phyloP scores from a whole-genome alignment of 352 stramenopile species.

The Globisporangium megalacanthum region DNA sequence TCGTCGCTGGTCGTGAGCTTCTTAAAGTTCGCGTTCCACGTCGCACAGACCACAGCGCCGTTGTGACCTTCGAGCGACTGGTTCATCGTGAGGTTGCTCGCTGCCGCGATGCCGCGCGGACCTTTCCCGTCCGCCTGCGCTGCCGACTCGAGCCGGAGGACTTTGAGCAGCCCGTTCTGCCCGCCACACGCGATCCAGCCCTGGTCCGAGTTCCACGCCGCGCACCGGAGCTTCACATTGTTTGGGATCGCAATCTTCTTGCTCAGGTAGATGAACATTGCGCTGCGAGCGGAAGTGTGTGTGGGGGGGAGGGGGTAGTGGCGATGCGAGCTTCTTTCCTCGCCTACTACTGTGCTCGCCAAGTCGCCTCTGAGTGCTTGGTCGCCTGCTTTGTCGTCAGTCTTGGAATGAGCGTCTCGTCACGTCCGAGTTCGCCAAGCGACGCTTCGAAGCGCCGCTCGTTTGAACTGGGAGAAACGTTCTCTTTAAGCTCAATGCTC shows the following conservation, averaged over 20 bases:
- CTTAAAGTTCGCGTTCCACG: constrained; percentile 93
- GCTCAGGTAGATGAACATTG: constrained; percentile 94
- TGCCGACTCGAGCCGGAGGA: constrained; percentile 86
- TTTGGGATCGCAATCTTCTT: constrained; percentile 96
- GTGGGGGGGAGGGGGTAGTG: no score
- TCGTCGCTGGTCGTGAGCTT: constrained; percentile 95
- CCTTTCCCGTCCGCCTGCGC: constrained; percentile 62
- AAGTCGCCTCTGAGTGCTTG: no score
- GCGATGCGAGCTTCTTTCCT: no score
- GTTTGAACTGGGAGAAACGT: no score
- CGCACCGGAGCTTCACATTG: constrained; percentile 86
- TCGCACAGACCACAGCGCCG: constrained; percentile 84
- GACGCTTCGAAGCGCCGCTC: no score
- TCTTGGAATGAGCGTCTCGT: no score
- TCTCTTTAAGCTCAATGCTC: no score
- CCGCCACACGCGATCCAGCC: constrained; percentile 94
- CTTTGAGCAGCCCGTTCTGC: constrained; percentile 91
- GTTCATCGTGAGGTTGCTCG: constrained; percentile 93
- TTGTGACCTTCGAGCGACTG: constrained; percentile 93
- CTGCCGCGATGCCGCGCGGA: constrained; percentile 74
- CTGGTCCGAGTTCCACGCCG: constrained; percentile 91
- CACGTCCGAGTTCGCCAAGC: no score
- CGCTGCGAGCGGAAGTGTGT: neutral
- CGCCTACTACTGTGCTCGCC: no score
- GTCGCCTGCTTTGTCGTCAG: no score